phyloP scores from a whole-genome alignment of 345 rosid genomes.

The Lepidium aucheri region DNA sequence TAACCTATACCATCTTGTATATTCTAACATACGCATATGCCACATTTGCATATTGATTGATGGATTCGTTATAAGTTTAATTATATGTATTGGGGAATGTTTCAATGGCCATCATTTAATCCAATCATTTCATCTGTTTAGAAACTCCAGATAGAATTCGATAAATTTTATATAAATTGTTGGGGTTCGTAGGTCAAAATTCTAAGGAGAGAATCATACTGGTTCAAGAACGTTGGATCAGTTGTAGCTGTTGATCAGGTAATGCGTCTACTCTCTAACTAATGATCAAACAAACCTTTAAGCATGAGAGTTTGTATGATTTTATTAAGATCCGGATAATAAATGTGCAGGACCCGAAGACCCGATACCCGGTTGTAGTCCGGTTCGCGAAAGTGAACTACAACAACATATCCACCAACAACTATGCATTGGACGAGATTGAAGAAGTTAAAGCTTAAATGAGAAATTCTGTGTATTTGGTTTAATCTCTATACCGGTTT shows the following conservation, averaged over 20 bases:
- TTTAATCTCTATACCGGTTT: constrained; percentile 4
- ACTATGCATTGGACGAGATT: constrained; percentile 87
- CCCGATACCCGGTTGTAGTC: constrained; percentile 88
- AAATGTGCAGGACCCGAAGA: constrained; percentile 63
- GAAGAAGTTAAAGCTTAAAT: constrained; percentile 58
- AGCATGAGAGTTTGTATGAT: neutral
- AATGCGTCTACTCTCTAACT: neutral
- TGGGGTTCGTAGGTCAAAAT: constrained; percentile 64
- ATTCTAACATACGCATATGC: neutral
- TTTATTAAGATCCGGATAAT: neutral
- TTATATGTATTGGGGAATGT: too few species aligned
- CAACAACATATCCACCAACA: constrained; percentile 87
- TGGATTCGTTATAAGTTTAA: neutral
- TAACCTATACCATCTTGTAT: neutral
- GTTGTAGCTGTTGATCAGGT: constrained; percentile 95
- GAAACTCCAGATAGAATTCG: too few species aligned
- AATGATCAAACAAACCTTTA: neutral
- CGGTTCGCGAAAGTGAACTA: constrained; percentile 81
- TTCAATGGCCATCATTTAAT: too few species aligned
- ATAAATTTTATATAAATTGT: neutral
- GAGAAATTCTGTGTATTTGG: constrained; percentile 4
- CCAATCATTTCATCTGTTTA: too few species aligned
- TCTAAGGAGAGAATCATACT: constrained; percentile 85
- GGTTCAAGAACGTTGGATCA: constrained; percentile 80
- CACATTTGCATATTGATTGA: neutral